phyloP scores from a whole-genome alignment of 345 rosid species.

The Angophora floribunda region DNA sequence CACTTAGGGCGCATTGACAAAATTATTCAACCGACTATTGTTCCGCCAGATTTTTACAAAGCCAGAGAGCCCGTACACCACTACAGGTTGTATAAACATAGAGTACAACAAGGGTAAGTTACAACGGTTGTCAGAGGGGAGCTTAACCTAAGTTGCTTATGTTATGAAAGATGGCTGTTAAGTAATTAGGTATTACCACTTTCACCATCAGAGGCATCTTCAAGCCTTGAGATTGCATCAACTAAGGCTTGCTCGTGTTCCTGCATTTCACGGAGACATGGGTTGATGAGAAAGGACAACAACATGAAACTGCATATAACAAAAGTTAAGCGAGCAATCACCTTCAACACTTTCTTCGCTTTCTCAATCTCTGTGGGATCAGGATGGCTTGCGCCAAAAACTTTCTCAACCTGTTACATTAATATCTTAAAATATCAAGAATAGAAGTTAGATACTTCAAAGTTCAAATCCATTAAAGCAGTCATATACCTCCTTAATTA shows the following conservation, averaged over 20 bases:
- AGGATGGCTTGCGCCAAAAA: slow-evolving; percentile 64
- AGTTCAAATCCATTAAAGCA: neutral
- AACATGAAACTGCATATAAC: neutral
- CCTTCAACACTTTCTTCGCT: slow-evolving; percentile 84
- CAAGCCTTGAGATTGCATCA: slow-evolving; percentile 82
- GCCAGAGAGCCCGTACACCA: neutral
- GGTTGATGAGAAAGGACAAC: neutral
- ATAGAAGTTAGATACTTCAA: neutral
- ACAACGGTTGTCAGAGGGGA: neutral
- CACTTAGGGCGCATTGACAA: neutral
- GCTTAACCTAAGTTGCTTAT: neutral
- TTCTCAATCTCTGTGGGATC: slow-evolving; percentile 78
- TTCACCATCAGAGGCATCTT: slow-evolving; percentile 89
- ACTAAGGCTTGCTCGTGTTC: slow-evolving; percentile 84
- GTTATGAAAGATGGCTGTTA: slow-evolving; percentile 13
- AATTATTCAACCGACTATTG: neutral
- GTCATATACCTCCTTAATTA: slow-evolving; percentile 74
- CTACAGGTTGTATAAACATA: neutral
- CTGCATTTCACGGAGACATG: slow-evolving; percentile 16
- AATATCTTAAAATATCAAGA: neutral
- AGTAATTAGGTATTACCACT: slow-evolving; percentile 64
- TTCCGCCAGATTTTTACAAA: neutral
- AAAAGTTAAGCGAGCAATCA: slow-evolving; percentile 18
- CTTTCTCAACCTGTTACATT: slow-evolving; percentile 72
- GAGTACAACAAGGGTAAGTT: neutral